Evolutionary conservation across 2,329 filamentous ascomycete genomes (phyloP).

Genomic region (Aspergillus udagawae): DNA sequence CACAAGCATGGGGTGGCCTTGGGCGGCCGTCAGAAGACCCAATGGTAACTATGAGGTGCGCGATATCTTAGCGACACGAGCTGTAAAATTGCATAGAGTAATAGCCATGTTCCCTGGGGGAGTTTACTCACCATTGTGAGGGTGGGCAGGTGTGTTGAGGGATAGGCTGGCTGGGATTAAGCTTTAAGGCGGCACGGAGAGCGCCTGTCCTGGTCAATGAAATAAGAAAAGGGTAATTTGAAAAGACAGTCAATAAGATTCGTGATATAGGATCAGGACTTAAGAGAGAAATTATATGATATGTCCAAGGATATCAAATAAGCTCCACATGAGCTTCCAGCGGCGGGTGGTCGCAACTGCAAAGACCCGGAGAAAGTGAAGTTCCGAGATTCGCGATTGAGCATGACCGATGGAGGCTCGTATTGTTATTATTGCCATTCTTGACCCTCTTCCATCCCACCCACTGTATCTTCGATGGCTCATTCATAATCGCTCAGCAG

Average conservation of each 20-base stretch:
- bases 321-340: slow-evolving; percentile 21
- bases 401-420: not conserved
- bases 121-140: not conserved
- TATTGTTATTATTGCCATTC: no score
- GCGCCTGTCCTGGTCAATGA: not conserved
- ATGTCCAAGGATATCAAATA: slow-evolving; percentile 2
- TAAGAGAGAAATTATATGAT: not conserved
- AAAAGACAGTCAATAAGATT: not conserved
- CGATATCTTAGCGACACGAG: not conserved
- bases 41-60: slow-evolving; percentile 52
- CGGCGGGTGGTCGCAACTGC: slow-evolving; percentile 1
- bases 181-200: not conserved
- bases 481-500: not conserved
- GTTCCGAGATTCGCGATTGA: slow-evolving; percentile 11
- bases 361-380: slow-evolving; percentile 21
- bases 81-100: not conserved
- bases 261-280: not conserved
- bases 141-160: not conserved
- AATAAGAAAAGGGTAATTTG: not conserved
- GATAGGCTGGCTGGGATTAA: not conserved
- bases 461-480: not conserved
- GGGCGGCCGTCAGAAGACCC: slow-evolving; percentile 87
- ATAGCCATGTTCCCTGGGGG: not conserved
- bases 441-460: not conserved
- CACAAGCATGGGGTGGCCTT: slow-evolving; percentile 96